Base-by-base conservation (phyloP, 2,329 filamentous ascomycete species). In the Aureobasidium sp. region DNA sequence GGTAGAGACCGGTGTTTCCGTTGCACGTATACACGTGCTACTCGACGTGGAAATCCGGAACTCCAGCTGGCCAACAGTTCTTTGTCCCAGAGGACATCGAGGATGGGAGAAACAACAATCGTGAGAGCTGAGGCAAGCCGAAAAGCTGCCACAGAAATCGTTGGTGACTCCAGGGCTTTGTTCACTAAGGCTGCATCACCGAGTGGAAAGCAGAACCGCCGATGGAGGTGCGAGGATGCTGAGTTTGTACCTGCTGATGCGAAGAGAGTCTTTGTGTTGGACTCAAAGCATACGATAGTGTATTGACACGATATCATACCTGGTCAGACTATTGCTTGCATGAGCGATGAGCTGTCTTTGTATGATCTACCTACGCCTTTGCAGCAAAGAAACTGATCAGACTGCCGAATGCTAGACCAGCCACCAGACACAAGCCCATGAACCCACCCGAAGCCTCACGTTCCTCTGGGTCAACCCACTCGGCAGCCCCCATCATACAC, bases 351-450 rank as follows among this genome's bases (percentile, higher is more conserved):
- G 13, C 16, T 29, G 21, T 51, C 34, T 27, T 51, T 29, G 3
- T 5, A 10, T n/a, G 32, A 25, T 34, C 32, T 51, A 39, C 13
- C 57, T 59, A 70, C 25, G 64, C 66, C 6, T 68, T 68, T 54
- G 86, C 82, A 64, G 85, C 84, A 10, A 85, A 80, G 74, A 97
- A 99, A 73, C 92, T 97, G 72, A 95, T 74, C 68, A 97, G 74
- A 75, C 93, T 97, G n/a, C 94, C 94, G 29, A 81, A 80, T 2
- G 91, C 84, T 74, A 97, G 76, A 0, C 94, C 94, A 5, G 83
- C 85, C 21, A 97, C 90, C n/a, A 97, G 82, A 73, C 88, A 91
- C 65, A 97, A 74, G 3, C 89, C 88, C 94, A 99, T 97, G 73
- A 97, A 97, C 1, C 89, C 91, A 50, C 93, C 94, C 0, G 91